phyloP scores from a whole-genome alignment of 768 basidiomycete species.

The Mycena olivaceomarginata region DNA sequence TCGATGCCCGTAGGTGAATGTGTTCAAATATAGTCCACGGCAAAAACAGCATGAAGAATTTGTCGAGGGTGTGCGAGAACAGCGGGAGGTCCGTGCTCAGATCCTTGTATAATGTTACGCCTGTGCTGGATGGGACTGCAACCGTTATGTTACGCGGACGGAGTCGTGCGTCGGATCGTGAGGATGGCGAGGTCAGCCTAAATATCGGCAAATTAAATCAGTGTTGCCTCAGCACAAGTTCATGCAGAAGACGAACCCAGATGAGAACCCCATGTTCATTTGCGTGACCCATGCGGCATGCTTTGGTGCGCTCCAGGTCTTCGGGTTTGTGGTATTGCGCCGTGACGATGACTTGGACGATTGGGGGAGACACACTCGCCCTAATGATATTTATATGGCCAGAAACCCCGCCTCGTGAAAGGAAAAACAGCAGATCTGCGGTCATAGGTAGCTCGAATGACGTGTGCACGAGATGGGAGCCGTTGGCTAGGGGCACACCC shows the following conservation, averaged over 20 bases:
- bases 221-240: not conserved
- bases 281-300: conserved; percentile 17
- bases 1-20: conserved; percentile 23
- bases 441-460: conserved; percentile 28
- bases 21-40: not conserved
- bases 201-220: not conserved
- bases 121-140: conserved; percentile 17
- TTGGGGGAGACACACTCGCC: conserved; percentile 1
- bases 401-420: conserved; percentile 27
- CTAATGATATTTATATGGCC: conserved; percentile 27
- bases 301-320: conserved; percentile 20
- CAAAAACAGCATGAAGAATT: conserved; percentile 22
- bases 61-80: conserved; percentile 21
- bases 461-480: conserved; percentile 1
- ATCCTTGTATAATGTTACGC: conserved; percentile 19
- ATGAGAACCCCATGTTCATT: conserved; percentile 32
- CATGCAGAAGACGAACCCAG: conserved; percentile 24
- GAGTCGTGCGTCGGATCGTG: conserved; percentile 13
- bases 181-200: conserved; percentile 34
- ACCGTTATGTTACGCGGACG: conserved; percentile 27
- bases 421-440: conserved; percentile 31
- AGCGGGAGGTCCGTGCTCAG: conserved; percentile 27
- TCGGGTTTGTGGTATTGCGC: not conserved
- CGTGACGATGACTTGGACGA: conserved; percentile 20
- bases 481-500: not conserved